These are phyloP conservation scores for Aureobasidium namibiae DNA, from an alignment of 2,329 filamentous ascomycete species.

Conservation along the genomic window DNA sequence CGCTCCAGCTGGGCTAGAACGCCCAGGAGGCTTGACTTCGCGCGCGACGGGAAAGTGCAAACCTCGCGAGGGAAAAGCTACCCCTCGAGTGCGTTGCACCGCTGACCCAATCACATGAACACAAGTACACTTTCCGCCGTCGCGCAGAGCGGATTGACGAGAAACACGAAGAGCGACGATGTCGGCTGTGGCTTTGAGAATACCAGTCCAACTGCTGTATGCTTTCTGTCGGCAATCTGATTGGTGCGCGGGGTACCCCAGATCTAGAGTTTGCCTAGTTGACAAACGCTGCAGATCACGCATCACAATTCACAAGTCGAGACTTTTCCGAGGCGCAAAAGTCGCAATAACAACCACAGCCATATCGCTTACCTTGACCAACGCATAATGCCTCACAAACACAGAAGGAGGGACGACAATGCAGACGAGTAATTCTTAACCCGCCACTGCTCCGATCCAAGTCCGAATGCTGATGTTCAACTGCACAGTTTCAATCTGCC, in stretches of 20 bases:
- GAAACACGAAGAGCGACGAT: not conserved
- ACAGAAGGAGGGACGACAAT: conserved; percentile 26
- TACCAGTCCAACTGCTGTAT: not conserved
- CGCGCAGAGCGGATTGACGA: not conserved
- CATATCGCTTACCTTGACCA: not conserved
- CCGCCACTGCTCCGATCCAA: conserved; percentile 32
- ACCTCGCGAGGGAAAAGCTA: not conserved
- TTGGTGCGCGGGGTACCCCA: not conserved
- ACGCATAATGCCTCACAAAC: conserved; percentile 24
- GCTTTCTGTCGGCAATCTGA: not conserved
- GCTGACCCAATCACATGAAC: not conserved
- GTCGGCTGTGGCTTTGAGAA: not conserved
- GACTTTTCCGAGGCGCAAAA: not conserved
- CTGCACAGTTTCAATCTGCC: conserved; percentile 46
- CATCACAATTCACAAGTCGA: not conserved
- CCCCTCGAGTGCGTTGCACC: not conserved
- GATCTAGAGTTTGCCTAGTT: not conserved
- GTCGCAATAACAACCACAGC: not conserved
- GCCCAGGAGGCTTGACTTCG: not conserved
- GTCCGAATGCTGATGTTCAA: conserved; percentile 33
- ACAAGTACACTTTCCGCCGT: not conserved
- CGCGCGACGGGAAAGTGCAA: not conserved
- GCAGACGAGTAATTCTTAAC: conserved; percentile 26
- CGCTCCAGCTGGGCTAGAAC: not conserved
- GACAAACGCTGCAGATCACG: conserved; percentile 3